Evolutionary conservation across 208 protist genomes (phyloP).

Genomic region (Trypanosoma platydactyli): DNA sequence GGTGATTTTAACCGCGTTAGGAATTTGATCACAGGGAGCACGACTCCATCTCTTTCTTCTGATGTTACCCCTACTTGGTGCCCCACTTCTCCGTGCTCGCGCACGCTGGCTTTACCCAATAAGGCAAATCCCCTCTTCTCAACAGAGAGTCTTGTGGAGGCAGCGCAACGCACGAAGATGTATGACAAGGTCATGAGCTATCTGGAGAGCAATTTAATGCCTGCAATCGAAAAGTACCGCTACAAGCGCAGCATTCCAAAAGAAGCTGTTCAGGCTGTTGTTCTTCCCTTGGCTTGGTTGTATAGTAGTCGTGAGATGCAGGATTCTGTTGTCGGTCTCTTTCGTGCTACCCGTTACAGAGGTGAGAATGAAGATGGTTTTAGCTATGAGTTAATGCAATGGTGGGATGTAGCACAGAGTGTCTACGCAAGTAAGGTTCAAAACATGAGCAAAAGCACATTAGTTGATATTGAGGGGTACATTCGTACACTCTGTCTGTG

Average conservation of each 20-base stretch:
- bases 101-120: conserved; percentile 24
- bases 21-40: background rate
- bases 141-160: conserved; percentile 80
- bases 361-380: conserved; percentile 79
- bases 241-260: conserved; percentile 59
- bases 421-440: conserved; percentile 71
- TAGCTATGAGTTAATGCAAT: conserved; percentile 82
- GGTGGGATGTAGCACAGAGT: conserved; percentile 82
- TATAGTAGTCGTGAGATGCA: conserved; percentile 92
- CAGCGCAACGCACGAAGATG: conserved; percentile 84
- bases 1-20: conserved; percentile 8
- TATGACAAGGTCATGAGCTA: conserved; percentile 91
- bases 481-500: conserved; percentile 88
- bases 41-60: background rate
- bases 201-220: conserved; percentile 73
- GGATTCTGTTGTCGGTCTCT: conserved; percentile 88
- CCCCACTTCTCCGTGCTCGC: background rate
- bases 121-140: conserved; percentile 61
- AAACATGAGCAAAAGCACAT: conserved; percentile 14
- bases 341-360: conserved; percentile 77
- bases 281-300: conserved; percentile 85
- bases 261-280: conserved; percentile 71
- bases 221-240: conserved; percentile 69
- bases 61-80: background rate
- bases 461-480: conserved; percentile 62